Base-by-base conservation (phyloP, 1,139 yeast genomes). In the Geotrichum candidum region DNA sequence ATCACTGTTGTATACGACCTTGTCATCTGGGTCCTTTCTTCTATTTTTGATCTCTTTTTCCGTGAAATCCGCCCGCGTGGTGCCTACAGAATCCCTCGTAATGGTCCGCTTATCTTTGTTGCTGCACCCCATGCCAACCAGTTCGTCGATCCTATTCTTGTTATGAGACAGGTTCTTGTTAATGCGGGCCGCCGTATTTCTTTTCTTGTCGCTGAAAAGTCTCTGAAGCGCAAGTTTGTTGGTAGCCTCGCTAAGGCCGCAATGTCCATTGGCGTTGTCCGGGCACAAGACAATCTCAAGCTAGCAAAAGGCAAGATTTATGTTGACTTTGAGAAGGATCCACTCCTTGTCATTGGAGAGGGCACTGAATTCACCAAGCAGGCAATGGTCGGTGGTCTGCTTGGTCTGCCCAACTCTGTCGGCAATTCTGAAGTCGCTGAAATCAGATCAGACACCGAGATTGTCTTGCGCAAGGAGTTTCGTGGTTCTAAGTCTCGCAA, bases 71-170 rank as follows among this genome's bases (percentile, higher is more conserved):
- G 92, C 64, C 87, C 97, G 3, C 81, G 99, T 65, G 97, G 97
- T 2, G 95, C 97, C 0, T 92, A 86, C 77, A 80, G 92, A 61
- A 83, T 94, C 62, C 98, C 99, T 2, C 80, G 83, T 52, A 73
- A 80, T 11, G 97, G 97, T 0, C 96, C 98, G 0, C 85, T 91
- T 27, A 91, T 94, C 62, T 90, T 94, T 71, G 98, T 94, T 54
- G 98, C 95, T 1, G 99, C 97, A 9, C 98, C 98, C 9, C 99
- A 92, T 77, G 96, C 97, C 46, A 94, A 92, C 74, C 99, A 92
- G 74, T 94, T 94, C 69, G 95, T 92, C 50, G 99, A 94, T 72
- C 97, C 97, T 0, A 81, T 90, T 62, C 81, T 91, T 60, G 79
- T 94, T 61, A 85, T 90, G 90, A 86, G 88, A 59, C 95, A 88